Conservation (phyloP, 2,329 filamentous ascomycete species). For the Colletotrichum theobromicola region DNA sequence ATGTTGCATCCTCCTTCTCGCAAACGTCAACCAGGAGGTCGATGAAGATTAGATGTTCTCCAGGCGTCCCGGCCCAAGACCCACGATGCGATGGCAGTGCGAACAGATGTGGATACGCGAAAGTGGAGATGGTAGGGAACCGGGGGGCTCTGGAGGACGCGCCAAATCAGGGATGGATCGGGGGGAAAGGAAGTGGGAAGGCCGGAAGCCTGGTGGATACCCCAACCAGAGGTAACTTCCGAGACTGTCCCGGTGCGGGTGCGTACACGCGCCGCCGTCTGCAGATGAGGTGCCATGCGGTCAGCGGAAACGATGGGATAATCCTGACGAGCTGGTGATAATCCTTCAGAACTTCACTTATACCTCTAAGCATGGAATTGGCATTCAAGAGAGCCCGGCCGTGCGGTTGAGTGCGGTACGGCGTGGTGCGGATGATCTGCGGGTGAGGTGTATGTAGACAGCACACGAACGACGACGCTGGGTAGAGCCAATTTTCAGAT, state of each 20-base stretch:
- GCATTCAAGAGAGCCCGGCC: background rate
- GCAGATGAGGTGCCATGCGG: background rate
- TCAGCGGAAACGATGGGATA: background rate
- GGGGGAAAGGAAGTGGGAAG: background rate
- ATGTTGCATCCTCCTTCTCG: background rate
- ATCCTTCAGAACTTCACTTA: background rate
- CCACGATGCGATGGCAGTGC: slow-evolving; percentile 14
- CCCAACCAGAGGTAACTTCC: background rate
- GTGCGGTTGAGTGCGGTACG: background rate
- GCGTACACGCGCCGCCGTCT: background rate
- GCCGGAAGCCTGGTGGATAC: background rate
- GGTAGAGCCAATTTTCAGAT: background rate
- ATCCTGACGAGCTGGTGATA: background rate
- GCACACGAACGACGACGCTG: background rate
- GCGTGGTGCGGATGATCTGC: background rate
- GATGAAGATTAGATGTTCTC: slow-evolving; percentile 1
- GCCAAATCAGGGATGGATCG: slow-evolving; percentile 8
- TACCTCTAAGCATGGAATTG: background rate
- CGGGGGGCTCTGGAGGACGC: background rate
- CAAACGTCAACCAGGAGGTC: background rate
- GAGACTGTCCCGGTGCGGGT: slow-evolving; percentile 9
- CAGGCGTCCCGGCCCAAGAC: slow-evolving; percentile 1
- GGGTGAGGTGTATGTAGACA: background rate
- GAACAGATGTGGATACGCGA: background rate
- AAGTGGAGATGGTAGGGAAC: background rate